Evolutionary conservation across 441 rosid genomes (phyloP), one percentile per base, ranked within the genome.

Genomic region (Heliophila coronopifolia): DNA sequence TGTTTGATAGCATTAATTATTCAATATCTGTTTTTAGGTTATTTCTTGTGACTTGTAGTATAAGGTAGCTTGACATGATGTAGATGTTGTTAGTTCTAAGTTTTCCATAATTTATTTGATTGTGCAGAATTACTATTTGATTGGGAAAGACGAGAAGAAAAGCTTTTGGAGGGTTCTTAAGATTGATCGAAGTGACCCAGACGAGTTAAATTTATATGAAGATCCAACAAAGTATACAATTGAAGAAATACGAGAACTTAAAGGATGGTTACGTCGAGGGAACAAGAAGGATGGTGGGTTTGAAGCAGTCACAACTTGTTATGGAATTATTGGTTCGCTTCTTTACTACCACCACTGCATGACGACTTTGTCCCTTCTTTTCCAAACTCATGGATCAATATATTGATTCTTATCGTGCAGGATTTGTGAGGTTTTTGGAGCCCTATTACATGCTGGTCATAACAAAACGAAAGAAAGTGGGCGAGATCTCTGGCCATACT

Each of bases 391-490:
- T 14, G 25, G 57, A 39, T 24, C 40, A 45, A 14, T 43, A n/a
- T n/a, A 6, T 37, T 18, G 19, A 45, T 51, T 20, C 41, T 35
- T 9, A 9, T 5, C 39, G 32, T 70, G 50, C 63, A 84, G 93
- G 93, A 24, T 81, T 84, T 59, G 61, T 78, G 32, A 84, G 63
- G 56, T 75, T 84, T 65, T 72, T 84, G 82, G 93, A 73, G 51
- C 85, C 93, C 10, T 81, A 62, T 60, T 80, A 77, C 69, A 80
- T 84, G 84, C 49, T 84, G 54, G 48, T 84, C 42, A 75, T 84
- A 28, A 84, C 81, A 2, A 68, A 66, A 69, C 73, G 79, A 57
- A 84, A 65, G 69, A 77, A 73, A 73, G 67, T 84, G 7, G 93
- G 93, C 6, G 76, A 53, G 52, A 73, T 84, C 38, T 78, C 80